These are phyloP conservation scores for Plantago rigida DNA, from an alignment of 305 asterid genomes.

Conservation along the genomic window DNA sequence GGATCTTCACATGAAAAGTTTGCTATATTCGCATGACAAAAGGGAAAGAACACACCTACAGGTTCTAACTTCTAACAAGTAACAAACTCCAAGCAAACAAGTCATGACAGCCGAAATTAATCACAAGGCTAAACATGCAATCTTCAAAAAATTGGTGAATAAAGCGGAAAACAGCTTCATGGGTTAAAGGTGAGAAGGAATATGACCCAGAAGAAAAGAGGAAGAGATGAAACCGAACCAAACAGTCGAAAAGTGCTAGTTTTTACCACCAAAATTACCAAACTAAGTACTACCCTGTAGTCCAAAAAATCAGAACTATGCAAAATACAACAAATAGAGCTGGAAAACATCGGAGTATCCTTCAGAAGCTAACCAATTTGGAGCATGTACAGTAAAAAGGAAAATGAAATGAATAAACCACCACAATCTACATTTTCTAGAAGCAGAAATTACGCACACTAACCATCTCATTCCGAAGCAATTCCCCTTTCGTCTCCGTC, in stretches of 20 bases:
- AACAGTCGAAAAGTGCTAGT: not conserved
- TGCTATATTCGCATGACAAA: not conserved
- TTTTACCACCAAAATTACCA: slow-evolving; percentile 12
- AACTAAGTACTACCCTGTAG: not conserved
- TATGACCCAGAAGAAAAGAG: no score
- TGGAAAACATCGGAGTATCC: not conserved
- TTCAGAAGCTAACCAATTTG: slow-evolving; percentile 20
- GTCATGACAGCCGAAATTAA: no score
- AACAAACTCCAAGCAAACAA: not conserved
- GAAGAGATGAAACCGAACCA: no score
- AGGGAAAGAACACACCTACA: no score
- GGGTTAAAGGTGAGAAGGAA: no score
- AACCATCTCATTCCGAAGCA: slow-evolving; percentile 52
- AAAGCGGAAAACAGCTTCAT: not conserved
- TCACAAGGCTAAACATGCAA: not conserved
- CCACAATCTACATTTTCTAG: slow-evolving; percentile 29
- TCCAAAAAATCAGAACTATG: not conserved
- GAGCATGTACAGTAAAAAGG: slow-evolving; percentile 26
- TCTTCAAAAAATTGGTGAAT: not conserved
- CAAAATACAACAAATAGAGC: not conserved
- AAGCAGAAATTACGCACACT: slow-evolving; percentile 26
- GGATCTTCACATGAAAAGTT: not conserved
- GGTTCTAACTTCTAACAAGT: not conserved
- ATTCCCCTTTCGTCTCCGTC: slow-evolving; percentile 40
- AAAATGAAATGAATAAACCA: slow-evolving; percentile 21